Evolutionary conservation across 2,329 filamentous ascomycete species (phyloP), one percentile per base, ranked within the genome.

Genomic region (Phaeophleospora eucalypticola): DNA sequence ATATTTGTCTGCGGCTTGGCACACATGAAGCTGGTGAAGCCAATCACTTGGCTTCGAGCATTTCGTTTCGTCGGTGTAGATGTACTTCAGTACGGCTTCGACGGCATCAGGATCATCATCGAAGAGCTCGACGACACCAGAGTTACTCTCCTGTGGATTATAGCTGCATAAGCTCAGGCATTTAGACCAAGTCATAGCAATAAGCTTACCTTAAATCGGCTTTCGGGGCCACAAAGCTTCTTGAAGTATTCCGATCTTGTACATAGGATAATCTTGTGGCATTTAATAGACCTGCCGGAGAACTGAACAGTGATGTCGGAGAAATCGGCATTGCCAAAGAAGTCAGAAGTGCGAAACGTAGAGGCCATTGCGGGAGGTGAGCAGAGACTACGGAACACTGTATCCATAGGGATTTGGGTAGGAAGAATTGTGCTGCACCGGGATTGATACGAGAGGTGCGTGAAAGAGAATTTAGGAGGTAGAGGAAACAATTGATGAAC

Each of bases 41-140:
- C 34, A 36, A n/a, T 36, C 34, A 8, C 15, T n/a, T 17, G 34
- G 34, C n/a, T 16, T 8, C 34, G 14, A 15, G 15, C 7, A 41
- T 10, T 9, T 18, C 7, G 34, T 15, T 7, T 36, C n/a, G 12
- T 12, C 24, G 16, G 45, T 29, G 37, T 51, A 51, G n/a, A 51
- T 19, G 14, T 51, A 48, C 17, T 16, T 36, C 8, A 51, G 33
- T 14, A 51, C 27, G 14, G 46, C 33, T 14, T 51, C 36, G 12
- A 51, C 41, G 1, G 45, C 49, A 32, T 48, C 49, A 2, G 49
- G 49, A 21, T 51, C 41, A 35, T 51, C 45, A 2, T 51, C 48
- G 16, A 36, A 41, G n/a, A 51, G 37, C 45, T 51, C 41, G n/a
- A 51, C 19, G 9, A 29, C 34, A 4, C 41, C 38, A 7, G 34